Conservation (phyloP, 1,284 basidiomycete species). For the Cutaneotrichosporon mucoides region DNA sequence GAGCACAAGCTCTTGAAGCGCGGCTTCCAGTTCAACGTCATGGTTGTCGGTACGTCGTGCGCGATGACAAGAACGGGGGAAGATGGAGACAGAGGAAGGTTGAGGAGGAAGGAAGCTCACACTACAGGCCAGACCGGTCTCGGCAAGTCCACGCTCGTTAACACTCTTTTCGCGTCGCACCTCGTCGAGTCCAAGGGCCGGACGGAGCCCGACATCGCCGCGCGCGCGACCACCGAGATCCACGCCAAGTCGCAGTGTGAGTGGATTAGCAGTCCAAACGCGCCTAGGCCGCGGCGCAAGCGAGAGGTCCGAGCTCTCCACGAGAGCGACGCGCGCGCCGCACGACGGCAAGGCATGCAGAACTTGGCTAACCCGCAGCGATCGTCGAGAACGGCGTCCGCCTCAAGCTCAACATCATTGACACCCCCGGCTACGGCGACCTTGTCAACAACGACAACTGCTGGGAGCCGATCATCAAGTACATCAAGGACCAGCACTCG, state of each 20-base stretch:
- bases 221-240: conserved; percentile 94
- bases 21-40: conserved; percentile 98
- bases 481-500: conserved; percentile 89
- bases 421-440: conserved; percentile 98
- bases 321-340: no score
- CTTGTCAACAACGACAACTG: conserved; percentile 99
- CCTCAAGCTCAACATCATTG: conserved; percentile 94
- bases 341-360: no score
- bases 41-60: conserved; percentile 73
- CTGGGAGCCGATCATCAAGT: conserved; percentile 99
- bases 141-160: conserved; percentile 97
- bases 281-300: no score
- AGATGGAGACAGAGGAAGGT: not conserved
- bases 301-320: no score
- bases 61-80: not conserved
- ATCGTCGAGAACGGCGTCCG: conserved; percentile 95
- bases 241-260: conserved; percentile 90
- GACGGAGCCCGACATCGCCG: conserved; percentile 75
- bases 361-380: conserved; percentile 54
- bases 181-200: conserved; percentile 97
- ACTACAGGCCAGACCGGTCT: conserved; percentile 87
- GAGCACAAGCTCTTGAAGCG: conserved; percentile 99
- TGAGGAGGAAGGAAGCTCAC: conserved; percentile 1
- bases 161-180: conserved; percentile 98
- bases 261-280: conserved; percentile 29